These are phyloP conservation scores for Aschersonia sp. DNA, from an alignment of 2,329 filamentous ascomycete species.

Conservation along the genomic window DNA sequence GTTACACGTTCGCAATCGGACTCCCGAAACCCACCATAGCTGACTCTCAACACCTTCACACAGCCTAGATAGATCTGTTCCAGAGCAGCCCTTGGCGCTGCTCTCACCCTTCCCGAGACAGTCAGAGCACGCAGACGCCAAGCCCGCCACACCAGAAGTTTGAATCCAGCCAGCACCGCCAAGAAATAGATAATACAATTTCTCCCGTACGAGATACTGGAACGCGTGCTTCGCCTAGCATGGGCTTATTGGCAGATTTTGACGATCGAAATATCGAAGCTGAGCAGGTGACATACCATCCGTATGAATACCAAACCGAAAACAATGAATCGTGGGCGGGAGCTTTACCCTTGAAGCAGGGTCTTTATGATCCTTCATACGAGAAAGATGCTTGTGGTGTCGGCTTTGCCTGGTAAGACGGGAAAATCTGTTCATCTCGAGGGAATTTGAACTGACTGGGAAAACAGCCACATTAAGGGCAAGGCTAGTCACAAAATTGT, in stretches of 20 bases:
- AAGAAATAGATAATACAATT: too few relatives aligned
- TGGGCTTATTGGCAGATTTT: conserved; percentile 52
- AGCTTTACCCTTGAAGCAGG: conserved; percentile 92
- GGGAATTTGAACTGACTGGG: background rate
- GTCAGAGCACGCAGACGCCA: background rate
- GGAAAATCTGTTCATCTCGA: background rate
- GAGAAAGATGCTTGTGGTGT: conserved; percentile 99
- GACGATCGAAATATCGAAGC: conserved; percentile 54
- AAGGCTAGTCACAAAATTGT: conserved; percentile 96
- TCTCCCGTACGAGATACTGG: background rate
- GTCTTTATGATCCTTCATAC: conserved; percentile 87
- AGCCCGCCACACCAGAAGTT: too few relatives aligned
- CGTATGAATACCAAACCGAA: conserved; percentile 77
- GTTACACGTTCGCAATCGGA: background rate
- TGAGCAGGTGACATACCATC: conserved; percentile 44
- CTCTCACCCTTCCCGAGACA: conserved; percentile 7
- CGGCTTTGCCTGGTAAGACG: conserved; percentile 81
- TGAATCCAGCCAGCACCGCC: background rate
- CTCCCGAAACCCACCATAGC: background rate
- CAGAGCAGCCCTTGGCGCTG: conserved; percentile 11
- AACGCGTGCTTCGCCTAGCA: conserved; percentile 43
- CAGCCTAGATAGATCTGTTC: conserved; percentile 6
- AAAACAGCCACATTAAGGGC: conserved; percentile 85
- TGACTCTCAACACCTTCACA: background rate
- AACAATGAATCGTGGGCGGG: conserved; percentile 85